phyloP scores from a whole-genome alignment of 2,329 filamentous ascomycete species.

The Exophiala viscosa region DNA sequence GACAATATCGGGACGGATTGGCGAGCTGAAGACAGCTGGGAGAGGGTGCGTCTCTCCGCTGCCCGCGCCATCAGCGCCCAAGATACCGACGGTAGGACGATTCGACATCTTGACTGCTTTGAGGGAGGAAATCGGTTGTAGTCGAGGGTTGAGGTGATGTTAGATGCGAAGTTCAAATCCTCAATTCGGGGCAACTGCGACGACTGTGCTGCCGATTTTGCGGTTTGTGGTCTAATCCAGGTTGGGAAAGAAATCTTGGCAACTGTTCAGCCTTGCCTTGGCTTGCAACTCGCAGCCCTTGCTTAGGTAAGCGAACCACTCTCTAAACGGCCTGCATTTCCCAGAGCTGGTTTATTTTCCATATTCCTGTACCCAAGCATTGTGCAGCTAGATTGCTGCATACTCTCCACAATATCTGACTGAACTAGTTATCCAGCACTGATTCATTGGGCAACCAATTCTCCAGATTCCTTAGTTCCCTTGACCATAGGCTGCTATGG shows the following conservation, averaged over 20 bases:
- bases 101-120: slow-evolving; percentile 65
- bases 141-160: not conserved
- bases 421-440: not conserved
- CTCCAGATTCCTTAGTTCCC: not conserved
- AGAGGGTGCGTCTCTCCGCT: slow-evolving; percentile 85
- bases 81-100: slow-evolving; percentile 95
- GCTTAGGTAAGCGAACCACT: not conserved
- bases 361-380: not conserved
- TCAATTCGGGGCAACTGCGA: slow-evolving; percentile 5
- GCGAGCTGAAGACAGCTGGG: slow-evolving; percentile 93
- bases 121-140: not conserved
- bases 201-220: slow-evolving; percentile 7
- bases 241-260: slow-evolving; percentile 11
- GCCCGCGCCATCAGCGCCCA: slow-evolving; percentile 91
- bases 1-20: slow-evolving; percentile 98
- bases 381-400: not conserved
- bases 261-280: slow-evolving; percentile 1
- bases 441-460: not conserved
- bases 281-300: too few relatives aligned
- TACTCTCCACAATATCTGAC: not conserved
- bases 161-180: not conserved
- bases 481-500: slow-evolving; percentile 9
- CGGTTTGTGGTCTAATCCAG: slow-evolving; percentile 8
- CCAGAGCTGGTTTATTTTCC: not conserved
- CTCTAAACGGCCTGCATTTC: not conserved